These are phyloP conservation scores for Pleomassaria siparia DNA, from an alignment of 2,329 filamentous ascomycete species.

Conservation along the genomic window DNA sequence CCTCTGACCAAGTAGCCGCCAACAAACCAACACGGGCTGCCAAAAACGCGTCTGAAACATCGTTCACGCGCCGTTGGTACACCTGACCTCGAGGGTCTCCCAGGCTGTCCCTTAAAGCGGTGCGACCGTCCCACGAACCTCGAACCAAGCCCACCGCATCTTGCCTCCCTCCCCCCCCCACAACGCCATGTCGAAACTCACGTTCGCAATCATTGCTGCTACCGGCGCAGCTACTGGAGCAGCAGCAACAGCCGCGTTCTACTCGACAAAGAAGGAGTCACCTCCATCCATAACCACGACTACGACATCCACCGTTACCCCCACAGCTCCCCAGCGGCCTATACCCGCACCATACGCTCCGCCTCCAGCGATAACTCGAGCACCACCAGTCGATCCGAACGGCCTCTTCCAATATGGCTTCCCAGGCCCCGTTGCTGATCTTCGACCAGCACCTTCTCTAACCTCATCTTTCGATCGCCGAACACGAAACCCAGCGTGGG, in stretches of 20 bases:
- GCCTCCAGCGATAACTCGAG: slow-evolving; percentile 21
- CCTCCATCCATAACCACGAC: slow-evolving; percentile 24
- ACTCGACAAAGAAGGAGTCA: slow-evolving; percentile 39
- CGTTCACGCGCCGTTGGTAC: slow-evolving; percentile 35
- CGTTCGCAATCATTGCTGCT: slow-evolving; percentile 52
- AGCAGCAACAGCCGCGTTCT: slow-evolving; percentile 51
- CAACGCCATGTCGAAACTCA: slow-evolving; percentile 53
- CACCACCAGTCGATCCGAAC: slow-evolving; percentile 49
- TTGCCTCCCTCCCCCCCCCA: not conserved
- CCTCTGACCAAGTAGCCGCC: slow-evolving; percentile 25
- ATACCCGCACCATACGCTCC: slow-evolving; percentile 30
- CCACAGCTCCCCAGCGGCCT: slow-evolving; percentile 30
- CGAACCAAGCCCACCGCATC: slow-evolving; percentile 3
- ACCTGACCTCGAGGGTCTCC: slow-evolving; percentile 22
- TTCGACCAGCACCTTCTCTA: slow-evolving; percentile 74
- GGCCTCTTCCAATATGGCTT: slow-evolving; percentile 67
- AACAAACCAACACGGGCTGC: slow-evolving; percentile 28
- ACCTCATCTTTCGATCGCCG: slow-evolving; percentile 89
- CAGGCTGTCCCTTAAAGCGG: slow-evolving; percentile 19
- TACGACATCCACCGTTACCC: slow-evolving; percentile 42
- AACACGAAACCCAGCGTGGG: slow-evolving; percentile 90
- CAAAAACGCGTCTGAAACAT: slow-evolving; percentile 41
- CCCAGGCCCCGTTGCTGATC: slow-evolving; percentile 83
- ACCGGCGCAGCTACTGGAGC: slow-evolving; percentile 51
- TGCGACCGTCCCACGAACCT: not conserved